phyloP scores from a whole-genome alignment of 306 rosid species.

The Fragaria iinumae region DNA sequence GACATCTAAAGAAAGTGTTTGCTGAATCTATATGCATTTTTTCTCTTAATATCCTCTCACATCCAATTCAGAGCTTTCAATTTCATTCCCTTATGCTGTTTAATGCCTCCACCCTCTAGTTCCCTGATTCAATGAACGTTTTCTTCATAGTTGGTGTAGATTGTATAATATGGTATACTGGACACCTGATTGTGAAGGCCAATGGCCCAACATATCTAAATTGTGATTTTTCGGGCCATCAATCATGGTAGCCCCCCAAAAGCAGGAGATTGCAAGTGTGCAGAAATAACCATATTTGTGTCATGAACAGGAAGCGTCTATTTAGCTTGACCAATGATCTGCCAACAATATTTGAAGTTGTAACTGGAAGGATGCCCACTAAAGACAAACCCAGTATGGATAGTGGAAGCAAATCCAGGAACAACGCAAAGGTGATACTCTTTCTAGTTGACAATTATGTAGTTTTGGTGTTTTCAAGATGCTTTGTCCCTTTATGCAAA shows the following conservation, averaged over 20 bases:
- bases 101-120: neutral
- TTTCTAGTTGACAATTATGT: neutral
- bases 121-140: neutral
- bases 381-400: constrained; percentile 51
- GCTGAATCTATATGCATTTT: neutral
- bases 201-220: neutral
- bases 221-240: constrained; percentile 3
- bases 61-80: neutral
- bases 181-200: neutral
- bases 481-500: neutral
- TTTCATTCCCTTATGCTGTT: neutral
- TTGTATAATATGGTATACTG: neutral
- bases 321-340: constrained; percentile 56
- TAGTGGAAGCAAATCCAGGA: constrained; percentile 56
- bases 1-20: neutral
- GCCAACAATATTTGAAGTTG: constrained; percentile 61
- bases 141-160: neutral
- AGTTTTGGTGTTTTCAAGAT: neutral
- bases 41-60: neutral
- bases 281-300: constrained; percentile 1
- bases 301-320: constrained; percentile 48
- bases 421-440: constrained; percentile 46
- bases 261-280: neutral
- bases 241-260: neutral
- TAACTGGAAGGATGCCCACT: constrained; percentile 47